These are phyloP conservation scores for Eragrostis nindensis DNA, from an alignment of 176 grass and related monocot species.

Conservation along the genomic window DNA sequence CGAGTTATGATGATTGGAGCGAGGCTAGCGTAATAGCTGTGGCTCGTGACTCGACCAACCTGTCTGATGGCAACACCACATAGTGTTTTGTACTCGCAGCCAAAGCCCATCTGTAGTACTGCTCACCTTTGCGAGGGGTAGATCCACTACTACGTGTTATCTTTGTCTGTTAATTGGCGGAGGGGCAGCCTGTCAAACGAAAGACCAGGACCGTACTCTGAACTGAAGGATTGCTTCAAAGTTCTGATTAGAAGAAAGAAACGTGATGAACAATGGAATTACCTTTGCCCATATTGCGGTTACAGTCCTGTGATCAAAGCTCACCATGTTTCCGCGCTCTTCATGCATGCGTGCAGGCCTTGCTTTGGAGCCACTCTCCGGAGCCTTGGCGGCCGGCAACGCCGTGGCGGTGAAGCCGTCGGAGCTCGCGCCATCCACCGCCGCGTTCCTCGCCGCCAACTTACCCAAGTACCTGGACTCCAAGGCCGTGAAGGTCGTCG, in stretches of 20 bases:
- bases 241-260: not conserved
- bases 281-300: not conserved
- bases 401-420: constrained; percentile 74
- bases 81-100: not conserved
- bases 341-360: constrained; percentile 33
- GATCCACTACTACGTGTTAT: not conserved
- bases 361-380: constrained; percentile 70
- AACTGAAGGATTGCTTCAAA: no score
- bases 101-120: not conserved
- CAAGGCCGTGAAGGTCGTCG: constrained; percentile 66
- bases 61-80: constrained; percentile 1
- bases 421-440: constrained; percentile 64
- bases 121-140: not conserved
- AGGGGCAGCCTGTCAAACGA: not conserved
- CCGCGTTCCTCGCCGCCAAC: constrained; percentile 61
- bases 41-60: constrained; percentile 11
- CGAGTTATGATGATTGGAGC: not conserved
- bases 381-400: constrained; percentile 82
- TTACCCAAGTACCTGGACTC: constrained; percentile 70
- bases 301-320: not conserved
- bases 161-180: not conserved
- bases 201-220: not conserved
- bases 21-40: not conserved
- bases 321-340: not conserved
- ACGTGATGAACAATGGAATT: not conserved